These are phyloP conservation scores for Perilla frutescens DNA, from an alignment of 257 asterid genomes.

Conservation along the genomic window DNA sequence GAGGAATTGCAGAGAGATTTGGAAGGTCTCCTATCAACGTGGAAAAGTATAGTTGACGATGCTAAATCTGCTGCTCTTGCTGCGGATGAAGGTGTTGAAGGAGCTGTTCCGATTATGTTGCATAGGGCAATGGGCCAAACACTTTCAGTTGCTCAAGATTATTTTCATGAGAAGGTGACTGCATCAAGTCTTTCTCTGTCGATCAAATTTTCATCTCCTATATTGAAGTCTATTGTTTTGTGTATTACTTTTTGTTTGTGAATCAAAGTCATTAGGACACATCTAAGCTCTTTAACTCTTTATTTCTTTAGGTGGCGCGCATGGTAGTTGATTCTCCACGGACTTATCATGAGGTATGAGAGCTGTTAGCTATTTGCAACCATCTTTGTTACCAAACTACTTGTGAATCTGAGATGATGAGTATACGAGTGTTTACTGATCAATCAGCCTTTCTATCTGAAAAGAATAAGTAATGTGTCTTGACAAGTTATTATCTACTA, in stretches of 20 bases:
- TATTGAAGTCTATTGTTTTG: slow-evolving; percentile 12
- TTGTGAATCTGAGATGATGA: slow-evolving; percentile 25
- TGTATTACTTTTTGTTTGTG: slow-evolving; percentile 25
- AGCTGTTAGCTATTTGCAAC: slow-evolving; percentile 17
- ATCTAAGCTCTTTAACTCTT: slow-evolving; percentile 36
- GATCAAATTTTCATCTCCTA: slow-evolving; percentile 28
- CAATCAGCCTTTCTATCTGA: slow-evolving; percentile 19
- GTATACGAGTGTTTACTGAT: slow-evolving; percentile 5
- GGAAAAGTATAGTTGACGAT: slow-evolving; percentile 86
- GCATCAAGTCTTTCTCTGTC: slow-evolving; percentile 16
- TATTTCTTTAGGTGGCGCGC: slow-evolving; percentile 67
- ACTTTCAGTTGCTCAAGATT: slow-evolving; percentile 92
- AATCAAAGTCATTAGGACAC: slow-evolving; percentile 24
- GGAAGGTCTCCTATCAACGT: slow-evolving; percentile 80
- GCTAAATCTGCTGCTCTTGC: slow-evolving; percentile 98
- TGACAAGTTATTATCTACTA: not conserved
- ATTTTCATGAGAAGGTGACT: slow-evolving; percentile 83
- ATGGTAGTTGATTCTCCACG: slow-evolving; percentile 97
- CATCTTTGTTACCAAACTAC: slow-evolving; percentile 7
- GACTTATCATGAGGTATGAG: slow-evolving; percentile 90
- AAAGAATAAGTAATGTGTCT: slow-evolving; percentile 16
- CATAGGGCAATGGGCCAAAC: slow-evolving; percentile 97
- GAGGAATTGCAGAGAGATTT: slow-evolving; percentile 91
- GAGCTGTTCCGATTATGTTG: slow-evolving; percentile 89
- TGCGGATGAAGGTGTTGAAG: slow-evolving; percentile 95